Percentiles rank a stretch among this genome's conserved stretches.
phyloP scores from a whole-genome alignment of 306 rosid genomes.

The Castanea mollissima region DNA sequence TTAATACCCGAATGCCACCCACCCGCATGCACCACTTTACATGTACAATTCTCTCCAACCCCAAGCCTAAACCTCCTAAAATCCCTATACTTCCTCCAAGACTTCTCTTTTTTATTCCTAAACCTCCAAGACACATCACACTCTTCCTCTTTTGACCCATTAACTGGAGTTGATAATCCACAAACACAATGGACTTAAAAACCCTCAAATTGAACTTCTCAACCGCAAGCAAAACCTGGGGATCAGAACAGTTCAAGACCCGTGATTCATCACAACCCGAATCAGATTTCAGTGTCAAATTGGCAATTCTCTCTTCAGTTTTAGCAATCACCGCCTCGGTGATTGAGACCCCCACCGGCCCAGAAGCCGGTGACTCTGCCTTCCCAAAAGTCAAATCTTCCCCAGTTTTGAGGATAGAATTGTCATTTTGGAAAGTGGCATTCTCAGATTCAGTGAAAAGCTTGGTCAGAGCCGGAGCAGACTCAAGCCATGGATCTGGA shows the following conservation, averaged over 20 bases:
- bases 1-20: conserved; percentile 88
- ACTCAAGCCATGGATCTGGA: conserved; percentile 97
- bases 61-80: conserved; percentile 68
- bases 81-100: conserved; percentile 96
- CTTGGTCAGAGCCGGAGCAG: conserved; percentile 83
- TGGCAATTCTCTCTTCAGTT: conserved; percentile 41
- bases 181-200: conserved; percentile 71
- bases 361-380: conserved; percentile 29
- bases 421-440: conserved; percentile 80
- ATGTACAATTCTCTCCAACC: conserved; percentile 54
- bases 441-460: conserved; percentile 74
- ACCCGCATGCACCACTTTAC: conserved; percentile 71
- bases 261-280: conserved; percentile 32
- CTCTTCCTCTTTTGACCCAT: conserved; percentile 67
- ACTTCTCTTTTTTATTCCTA: conserved; percentile 83
- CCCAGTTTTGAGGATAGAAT: conserved; percentile 75
- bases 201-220: conserved; percentile 70
- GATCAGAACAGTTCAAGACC: conserved; percentile 76
- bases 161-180: conserved; percentile 75
- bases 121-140: conserved; percentile 92
- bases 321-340: conserved; percentile 59
- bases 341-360: conserved; percentile 34
- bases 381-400: conserved; percentile 54
- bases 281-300: conserved; percentile 22
- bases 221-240: conserved; percentile 56